These are phyloP conservation scores for Mortierella sp. DNA, from an alignment of 371 early-diverging fungal genomes.

Conservation along the genomic window DNA sequence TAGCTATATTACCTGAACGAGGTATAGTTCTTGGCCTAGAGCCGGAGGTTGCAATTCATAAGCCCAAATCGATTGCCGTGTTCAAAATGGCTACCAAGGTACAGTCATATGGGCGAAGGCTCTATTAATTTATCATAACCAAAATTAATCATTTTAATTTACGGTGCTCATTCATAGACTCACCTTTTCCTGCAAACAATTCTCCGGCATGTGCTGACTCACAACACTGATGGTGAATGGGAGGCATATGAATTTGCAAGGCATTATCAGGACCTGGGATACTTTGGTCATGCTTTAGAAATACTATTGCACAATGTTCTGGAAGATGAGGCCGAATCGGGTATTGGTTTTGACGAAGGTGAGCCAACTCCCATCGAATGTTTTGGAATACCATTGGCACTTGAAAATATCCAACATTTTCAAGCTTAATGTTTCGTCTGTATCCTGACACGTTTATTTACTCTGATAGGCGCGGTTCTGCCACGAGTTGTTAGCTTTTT, in stretches of 20 bases:
- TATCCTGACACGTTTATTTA: not conserved
- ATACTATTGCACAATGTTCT: conserved; percentile 86
- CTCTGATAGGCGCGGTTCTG: conserved; percentile 68
- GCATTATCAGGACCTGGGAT: conserved; percentile 76
- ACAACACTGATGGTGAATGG: conserved; percentile 50
- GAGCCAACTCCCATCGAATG: not conserved
- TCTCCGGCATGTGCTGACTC: conserved; percentile 71
- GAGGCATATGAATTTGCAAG: conserved; percentile 68
- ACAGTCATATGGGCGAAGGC: conserved; percentile 4
- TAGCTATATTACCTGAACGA: conserved; percentile 80
- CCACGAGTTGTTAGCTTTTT: conserved; percentile 79
- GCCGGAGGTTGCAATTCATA: conserved; percentile 70
- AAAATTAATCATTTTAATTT: too few species aligned
- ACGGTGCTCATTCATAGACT: conserved; percentile 62
- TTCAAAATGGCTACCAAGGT: conserved; percentile 82
- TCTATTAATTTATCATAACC: not conserved
- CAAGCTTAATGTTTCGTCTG: too few species aligned
- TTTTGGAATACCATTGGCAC: not conserved
- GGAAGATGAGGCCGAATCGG: conserved; percentile 79
- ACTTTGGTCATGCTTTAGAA: conserved; percentile 89
- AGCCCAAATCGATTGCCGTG: conserved; percentile 68
- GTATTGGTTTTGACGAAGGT: conserved; percentile 59
- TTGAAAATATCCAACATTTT: not conserved
- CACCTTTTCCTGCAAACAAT: conserved; percentile 83
- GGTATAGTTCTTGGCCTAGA: conserved; percentile 87